Base-by-base conservation (phyloP, 768 basidiomycete species). In the Lactarius pseudohatsudake region DNA sequence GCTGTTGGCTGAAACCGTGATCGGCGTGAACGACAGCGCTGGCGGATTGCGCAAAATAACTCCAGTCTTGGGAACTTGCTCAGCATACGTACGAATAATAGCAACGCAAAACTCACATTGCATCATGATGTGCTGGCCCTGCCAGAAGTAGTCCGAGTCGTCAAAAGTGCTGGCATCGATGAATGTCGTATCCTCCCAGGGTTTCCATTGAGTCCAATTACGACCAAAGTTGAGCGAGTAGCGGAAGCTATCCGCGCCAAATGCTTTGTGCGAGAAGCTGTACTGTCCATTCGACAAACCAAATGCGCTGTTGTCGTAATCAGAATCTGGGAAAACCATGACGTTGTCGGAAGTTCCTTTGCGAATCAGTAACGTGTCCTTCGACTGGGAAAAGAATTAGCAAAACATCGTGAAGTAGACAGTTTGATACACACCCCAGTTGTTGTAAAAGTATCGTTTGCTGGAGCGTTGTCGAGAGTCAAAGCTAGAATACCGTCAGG, bases 171-270 rank as follows among this genome's bases (percentile, higher is more conserved):
- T 77, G 10, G 84, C 74, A 62, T 88, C 81, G 63, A 96, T 84
- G 0, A 78, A 81, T 1, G 91, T 89, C 22, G 79, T 83, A 62
- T 87, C 84, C 77, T 95, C 91, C 87, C 90, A 96, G 60, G 80
- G 79, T 28, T 78, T 77, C 95, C 95, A 96, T 22, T 81, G 75
- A 6, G 91, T 83, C 94, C 94, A 96, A 70, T 84, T 90, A 74
- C 84, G 82, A 10, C 92, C 94, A 72, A 90, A 96, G 79, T 96
- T 88, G 79, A 86, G 86, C 15, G 92, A 88, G 76, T 94, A 96
- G 55, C 95, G 84, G 79, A 93, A 88, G 80, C 79, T 85, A 68
- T 96, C 94, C 20, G 95, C 94, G 57, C 95, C 95, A 62, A 84
- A 83, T 5, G 95, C 94, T 55, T 82, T 84, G 77, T 97, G 95